A percentile compares a stretch with the other conserved stretches of the same genome.
phyloP scores from a whole-genome alignment of 2,329 filamentous ascomycete species.

The Ceratocystis albifundus region DNA sequence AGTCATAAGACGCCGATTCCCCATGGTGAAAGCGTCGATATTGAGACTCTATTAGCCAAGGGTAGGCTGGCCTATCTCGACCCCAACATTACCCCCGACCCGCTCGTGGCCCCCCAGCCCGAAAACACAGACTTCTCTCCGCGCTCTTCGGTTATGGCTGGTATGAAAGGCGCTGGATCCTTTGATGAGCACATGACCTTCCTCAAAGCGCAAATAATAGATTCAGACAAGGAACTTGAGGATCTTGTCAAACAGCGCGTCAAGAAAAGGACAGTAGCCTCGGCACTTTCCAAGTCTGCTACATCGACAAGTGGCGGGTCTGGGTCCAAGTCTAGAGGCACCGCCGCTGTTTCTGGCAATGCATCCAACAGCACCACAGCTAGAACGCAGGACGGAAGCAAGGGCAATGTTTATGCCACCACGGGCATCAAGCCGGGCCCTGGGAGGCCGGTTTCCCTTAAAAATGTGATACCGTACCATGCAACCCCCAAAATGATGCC shows the following conservation, averaged over 20 bases:
- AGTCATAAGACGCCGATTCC: slow-evolving; percentile 68
- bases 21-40: slow-evolving; percentile 78
- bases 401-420: background rate
- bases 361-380: slow-evolving; percentile 32
- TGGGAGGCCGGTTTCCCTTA: slow-evolving; percentile 25
- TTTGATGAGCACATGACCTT: slow-evolving; percentile 45
- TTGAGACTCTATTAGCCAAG: slow-evolving; percentile 62
- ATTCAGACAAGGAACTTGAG: slow-evolving; percentile 59
- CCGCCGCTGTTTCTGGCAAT: too few species aligned
- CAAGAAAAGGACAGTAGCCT: background rate
- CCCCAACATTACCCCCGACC: slow-evolving; percentile 46
- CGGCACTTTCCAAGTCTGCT: background rate
- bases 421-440: slow-evolving; percentile 4
- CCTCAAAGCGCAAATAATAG: slow-evolving; percentile 73
- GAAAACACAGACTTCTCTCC: slow-evolving; percentile 56
- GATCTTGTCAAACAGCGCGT: slow-evolving; percentile 52
- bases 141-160: slow-evolving; percentile 68
- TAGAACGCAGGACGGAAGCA: slow-evolving; percentile 22
- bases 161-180: slow-evolving; percentile 37
- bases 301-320: background rate
- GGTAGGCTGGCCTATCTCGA: slow-evolving; percentile 59
- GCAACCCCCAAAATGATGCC: slow-evolving; percentile 29
- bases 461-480: slow-evolving; percentile 32
- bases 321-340: too few species aligned
- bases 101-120: slow-evolving; percentile 42